These are phyloP conservation scores for Solanum commersonii DNA, from an alignment of 257 asterid species.

Conservation along the genomic window DNA sequence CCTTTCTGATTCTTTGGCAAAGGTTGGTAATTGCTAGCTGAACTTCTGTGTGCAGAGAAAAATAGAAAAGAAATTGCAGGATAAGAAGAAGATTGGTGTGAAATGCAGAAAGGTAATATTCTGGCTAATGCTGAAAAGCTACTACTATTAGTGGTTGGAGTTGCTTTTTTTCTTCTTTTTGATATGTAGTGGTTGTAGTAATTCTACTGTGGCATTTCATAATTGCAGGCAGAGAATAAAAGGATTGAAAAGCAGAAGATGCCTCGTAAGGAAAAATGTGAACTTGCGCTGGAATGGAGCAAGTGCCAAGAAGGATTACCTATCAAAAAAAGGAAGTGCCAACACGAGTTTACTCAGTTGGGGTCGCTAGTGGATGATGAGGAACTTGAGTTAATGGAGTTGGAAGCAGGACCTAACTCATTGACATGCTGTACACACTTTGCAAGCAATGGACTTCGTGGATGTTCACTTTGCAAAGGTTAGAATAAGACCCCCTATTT, in stretches of 20 bases:
- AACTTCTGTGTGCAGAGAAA: constrained; percentile 44
- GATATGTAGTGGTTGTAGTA: neutral
- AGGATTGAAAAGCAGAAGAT: constrained; percentile 36
- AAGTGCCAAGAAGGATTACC: constrained; percentile 31
- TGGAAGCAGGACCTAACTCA: constrained; percentile 75
- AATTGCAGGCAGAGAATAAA: constrained; percentile 41
- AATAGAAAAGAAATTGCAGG: constrained; percentile 46
- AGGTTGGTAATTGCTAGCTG: neutral
- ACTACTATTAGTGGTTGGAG: neutral
- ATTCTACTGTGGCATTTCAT: constrained; percentile 8
- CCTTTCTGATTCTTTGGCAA: neutral
- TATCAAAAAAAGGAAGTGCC: constrained; percentile 15
- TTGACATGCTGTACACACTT: constrained; percentile 74
- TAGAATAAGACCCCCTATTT: neutral
- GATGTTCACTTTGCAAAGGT: constrained; percentile 99
- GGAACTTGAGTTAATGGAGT: constrained; percentile 85
- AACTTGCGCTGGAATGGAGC: constrained; percentile 51
- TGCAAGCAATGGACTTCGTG: constrained; percentile 46
- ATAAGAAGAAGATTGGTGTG: constrained; percentile 45
- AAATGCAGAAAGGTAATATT: constrained; percentile 49
- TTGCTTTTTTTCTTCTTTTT: neutral
- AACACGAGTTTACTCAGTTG: constrained; percentile 33
- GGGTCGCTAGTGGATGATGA: constrained; percentile 71
- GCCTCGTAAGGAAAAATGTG: constrained; percentile 55
- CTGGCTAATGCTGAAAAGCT: neutral